phyloP scores from a whole-genome alignment of 768 basidiomycete genomes.

The Gyrodon lividus region DNA sequence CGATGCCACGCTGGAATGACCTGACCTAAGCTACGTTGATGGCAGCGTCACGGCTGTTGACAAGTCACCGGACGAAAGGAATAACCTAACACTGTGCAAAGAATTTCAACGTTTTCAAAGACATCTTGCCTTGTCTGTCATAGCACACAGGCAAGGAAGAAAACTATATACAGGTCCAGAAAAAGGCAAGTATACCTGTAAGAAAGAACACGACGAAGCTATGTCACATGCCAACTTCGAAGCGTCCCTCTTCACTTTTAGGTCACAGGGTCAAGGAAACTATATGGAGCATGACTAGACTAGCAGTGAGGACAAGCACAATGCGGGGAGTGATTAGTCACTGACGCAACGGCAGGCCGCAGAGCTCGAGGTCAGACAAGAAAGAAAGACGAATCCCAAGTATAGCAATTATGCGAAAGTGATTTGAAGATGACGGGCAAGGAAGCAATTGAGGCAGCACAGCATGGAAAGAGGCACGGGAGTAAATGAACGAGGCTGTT shows the following conservation, averaged over 20 bases:
- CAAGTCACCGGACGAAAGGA: background rate
- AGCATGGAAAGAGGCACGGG: conserved; percentile 6
- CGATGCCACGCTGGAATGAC: background rate
- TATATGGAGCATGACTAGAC: conserved; percentile 11
- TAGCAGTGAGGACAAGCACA: background rate
- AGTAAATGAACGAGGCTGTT: background rate
- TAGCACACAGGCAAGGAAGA: background rate
- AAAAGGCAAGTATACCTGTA: background rate
- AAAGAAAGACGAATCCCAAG: conserved; percentile 3
- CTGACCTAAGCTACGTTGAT: background rate
- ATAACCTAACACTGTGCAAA: background rate
- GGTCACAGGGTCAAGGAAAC: background rate
- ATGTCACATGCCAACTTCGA: too few relatives aligned
- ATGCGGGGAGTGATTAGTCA: too few relatives aligned
- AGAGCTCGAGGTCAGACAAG: conserved; percentile 1
- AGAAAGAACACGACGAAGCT: background rate
- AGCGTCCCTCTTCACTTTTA: background rate
- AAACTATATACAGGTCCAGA: background rate
- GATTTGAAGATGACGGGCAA: background rate
- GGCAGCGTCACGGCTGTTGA: background rate
- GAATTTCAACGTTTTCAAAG: background rate
- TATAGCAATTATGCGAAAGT: conserved; percentile 9
- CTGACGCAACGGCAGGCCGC: background rate
- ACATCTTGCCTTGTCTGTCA: too few relatives aligned
- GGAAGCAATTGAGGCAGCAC: conserved; percentile 4